Conservation (phyloP, 805 yeast genomes). For the Geotrichum ghanense region DNA sequence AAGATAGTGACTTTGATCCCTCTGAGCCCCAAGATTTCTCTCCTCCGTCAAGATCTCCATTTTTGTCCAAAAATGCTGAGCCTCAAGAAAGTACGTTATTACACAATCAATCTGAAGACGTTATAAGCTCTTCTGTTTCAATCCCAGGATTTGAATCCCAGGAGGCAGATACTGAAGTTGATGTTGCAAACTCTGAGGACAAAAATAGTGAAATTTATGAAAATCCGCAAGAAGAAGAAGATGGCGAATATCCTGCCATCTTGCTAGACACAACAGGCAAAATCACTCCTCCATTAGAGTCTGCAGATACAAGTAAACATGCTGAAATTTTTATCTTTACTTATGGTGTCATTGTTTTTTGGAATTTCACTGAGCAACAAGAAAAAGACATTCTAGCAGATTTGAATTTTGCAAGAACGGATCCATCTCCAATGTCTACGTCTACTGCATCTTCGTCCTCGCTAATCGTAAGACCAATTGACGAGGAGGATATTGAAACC, state of each 20-base stretch:
- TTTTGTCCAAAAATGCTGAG: not conserved
- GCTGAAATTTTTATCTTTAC: constrained; percentile 81
- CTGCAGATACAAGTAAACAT: constrained; percentile 33
- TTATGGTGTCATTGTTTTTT: constrained; percentile 94
- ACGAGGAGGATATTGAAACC: constrained; percentile 84
- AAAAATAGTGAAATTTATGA: constrained; percentile 4
- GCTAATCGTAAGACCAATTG: constrained; percentile 54
- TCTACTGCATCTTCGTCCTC: constrained; percentile 16
- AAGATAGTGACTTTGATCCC: constrained; percentile 60
- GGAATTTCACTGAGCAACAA: constrained; percentile 90
- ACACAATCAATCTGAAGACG: constrained; percentile 2
- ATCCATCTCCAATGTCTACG: constrained; percentile 5
- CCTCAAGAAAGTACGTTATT: no score
- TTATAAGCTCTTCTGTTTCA: constrained; percentile 1
- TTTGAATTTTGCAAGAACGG: constrained; percentile 49
- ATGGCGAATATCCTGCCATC: not conserved
- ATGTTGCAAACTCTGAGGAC: constrained; percentile 4
- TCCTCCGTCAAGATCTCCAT: constrained; percentile 15
- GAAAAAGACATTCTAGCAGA: constrained; percentile 93
- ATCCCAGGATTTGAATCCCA: constrained; percentile 3
- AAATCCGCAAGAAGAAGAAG: constrained; percentile 14
- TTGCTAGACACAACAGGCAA: not conserved
- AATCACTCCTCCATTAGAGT: constrained; percentile 2
- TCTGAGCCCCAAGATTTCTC: constrained; percentile 88
- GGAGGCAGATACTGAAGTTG: constrained; percentile 7